These are phyloP conservation scores for Aureobasidium mangrovei DNA, from an alignment of 2,329 filamentous ascomycete genomes.

Conservation along the genomic window DNA sequence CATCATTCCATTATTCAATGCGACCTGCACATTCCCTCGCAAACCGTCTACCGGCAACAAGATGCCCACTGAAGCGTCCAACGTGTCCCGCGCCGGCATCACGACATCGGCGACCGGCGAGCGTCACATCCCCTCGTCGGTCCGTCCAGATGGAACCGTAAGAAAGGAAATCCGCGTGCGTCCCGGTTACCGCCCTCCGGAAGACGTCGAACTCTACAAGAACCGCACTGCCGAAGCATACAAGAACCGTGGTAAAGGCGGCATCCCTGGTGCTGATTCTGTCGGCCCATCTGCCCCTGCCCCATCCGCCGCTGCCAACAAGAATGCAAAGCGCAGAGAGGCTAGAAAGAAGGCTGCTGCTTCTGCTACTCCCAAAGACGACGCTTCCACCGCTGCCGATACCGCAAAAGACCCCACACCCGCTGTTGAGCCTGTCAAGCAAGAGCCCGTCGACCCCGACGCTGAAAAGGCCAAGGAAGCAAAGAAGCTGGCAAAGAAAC, in stretches of 20 bases:
- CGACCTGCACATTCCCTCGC: no score
- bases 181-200: conserved; percentile 85
- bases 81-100: conserved; percentile 55
- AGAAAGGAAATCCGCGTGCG: conserved; percentile 89
- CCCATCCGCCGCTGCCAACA: conserved; percentile 52
- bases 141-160: conserved; percentile 80
- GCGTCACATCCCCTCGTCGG: conserved; percentile 80
- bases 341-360: conserved; percentile 53
- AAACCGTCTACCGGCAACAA: background rate
- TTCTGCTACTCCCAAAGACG: conserved; percentile 18
- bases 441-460: conserved; percentile 54
- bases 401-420: conserved; percentile 15
- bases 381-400: conserved; percentile 18
- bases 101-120: conserved; percentile 67
- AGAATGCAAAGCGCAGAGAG: conserved; percentile 76
- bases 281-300: conserved; percentile 35
- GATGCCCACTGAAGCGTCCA: conserved; percentile 44
- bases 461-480: conserved; percentile 87
- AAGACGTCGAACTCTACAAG: conserved; percentile 94
- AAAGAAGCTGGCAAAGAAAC: conserved; percentile 83
- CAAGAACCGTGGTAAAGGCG: conserved; percentile 61
- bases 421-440: conserved; percentile 18
- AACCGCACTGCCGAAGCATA: conserved; percentile 81
- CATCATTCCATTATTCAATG: no score
- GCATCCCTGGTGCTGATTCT: conserved; percentile 63